Percentiles rank a stretch among this genome's conserved stretches.
These are phyloP conservation scores for Silene uniflora DNA, from an alignment of 148 eudicot genomes.

Conservation along the genomic window DNA sequence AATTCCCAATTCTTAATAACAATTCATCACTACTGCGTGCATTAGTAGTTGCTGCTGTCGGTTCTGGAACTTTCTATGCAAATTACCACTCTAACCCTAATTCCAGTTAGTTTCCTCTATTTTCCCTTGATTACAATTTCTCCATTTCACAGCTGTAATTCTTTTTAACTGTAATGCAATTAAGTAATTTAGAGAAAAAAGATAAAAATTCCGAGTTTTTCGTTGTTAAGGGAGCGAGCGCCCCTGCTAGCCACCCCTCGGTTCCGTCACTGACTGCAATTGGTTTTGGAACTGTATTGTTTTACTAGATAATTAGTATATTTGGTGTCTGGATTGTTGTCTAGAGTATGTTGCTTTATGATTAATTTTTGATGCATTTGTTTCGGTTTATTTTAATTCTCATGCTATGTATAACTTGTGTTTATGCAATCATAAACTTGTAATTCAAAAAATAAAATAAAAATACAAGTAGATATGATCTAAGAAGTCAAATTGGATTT, in stretches of 20 bases:
- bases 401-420: background rate
- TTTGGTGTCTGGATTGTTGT: background rate
- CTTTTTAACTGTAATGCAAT: background rate
- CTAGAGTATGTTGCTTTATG: no score
- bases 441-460: background rate
- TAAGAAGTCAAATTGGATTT: background rate
- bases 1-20: conserved; percentile 23
- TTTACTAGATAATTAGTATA: no score
- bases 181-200: background rate
- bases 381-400: background rate
- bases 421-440: background rate
- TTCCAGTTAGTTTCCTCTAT: conserved; percentile 41
- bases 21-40: conserved; percentile 36
- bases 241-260: background rate
- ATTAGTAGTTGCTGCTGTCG: conserved; percentile 50
- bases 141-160: background rate
- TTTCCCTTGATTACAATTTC: background rate
- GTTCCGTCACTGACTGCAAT: background rate
- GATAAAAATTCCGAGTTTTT: no score
- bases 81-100: conserved; percentile 16
- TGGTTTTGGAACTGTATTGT: background rate
- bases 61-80: conserved; percentile 48
- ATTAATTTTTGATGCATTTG: background rate
- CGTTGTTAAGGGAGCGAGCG: no score
- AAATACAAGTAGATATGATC: background rate